Evolutionary conservation across 768 basidiomycete species (phyloP).

Genomic region (Naganishia friedmannii): DNA sequence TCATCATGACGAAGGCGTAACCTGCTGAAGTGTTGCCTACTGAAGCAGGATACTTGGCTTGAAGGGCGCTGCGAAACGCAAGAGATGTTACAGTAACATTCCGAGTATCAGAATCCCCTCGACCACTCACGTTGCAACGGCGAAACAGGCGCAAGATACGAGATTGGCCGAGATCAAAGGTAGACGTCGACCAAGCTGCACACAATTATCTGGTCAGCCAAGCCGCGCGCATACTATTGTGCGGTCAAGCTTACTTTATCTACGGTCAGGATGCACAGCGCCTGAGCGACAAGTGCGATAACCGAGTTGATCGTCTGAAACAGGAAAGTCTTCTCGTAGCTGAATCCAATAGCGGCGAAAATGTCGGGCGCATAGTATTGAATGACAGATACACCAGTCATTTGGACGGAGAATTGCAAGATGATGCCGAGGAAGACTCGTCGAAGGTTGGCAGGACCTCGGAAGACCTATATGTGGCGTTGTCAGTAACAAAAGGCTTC

Average conservation of each 20-base stretch:
- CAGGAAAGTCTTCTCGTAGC: conserved; percentile 55
- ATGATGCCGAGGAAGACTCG: conserved; percentile 48
- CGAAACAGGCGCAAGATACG: conserved; percentile 37
- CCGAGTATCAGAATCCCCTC: too few species aligned
- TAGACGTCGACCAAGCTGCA: conserved; percentile 36
- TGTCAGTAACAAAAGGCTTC: conserved; percentile 52
- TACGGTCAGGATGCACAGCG: conserved; percentile 56
- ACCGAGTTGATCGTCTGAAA: conserved; percentile 59
- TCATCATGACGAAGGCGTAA: conserved; percentile 32
- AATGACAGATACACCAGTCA: conserved; percentile 62
- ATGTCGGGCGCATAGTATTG: conserved; percentile 45
- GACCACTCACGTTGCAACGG: conserved; percentile 37
- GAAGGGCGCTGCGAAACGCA: conserved; percentile 17
- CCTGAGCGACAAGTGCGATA: conserved; percentile 60
- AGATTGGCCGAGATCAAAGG: conserved; percentile 43
- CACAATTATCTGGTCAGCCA: neutral
- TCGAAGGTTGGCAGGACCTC: conserved; percentile 38
- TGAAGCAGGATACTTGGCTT: conserved; percentile 29
- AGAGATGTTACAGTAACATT: neutral
- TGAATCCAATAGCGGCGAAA: conserved; percentile 55
- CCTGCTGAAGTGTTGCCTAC: conserved; percentile 25
- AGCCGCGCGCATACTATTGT: conserved; percentile 34
- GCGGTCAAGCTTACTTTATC: conserved; percentile 43
- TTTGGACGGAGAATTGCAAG: conserved; percentile 62
- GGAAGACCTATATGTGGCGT: conserved; percentile 56